Percentiles rank a stretch among this genome's conserved stretches.
Conservation (phyloP, 768 basidiomycete genomes). For the Hericium erinaceus region DNA sequence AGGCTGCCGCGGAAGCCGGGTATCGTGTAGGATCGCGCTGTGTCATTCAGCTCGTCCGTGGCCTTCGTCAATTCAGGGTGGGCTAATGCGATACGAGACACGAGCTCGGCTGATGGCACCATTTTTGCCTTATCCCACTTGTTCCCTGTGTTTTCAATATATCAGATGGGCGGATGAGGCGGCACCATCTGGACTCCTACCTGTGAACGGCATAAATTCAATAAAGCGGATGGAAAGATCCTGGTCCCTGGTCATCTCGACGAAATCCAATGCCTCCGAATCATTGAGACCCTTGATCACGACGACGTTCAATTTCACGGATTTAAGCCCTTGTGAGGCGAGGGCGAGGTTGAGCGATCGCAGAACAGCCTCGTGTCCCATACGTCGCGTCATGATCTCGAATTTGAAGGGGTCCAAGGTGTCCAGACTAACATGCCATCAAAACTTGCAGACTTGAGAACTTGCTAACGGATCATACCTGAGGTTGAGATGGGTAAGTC, state of each 20-base stretch:
- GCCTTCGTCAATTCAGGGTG: constrained; percentile 49
- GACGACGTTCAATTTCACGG: constrained; percentile 80
- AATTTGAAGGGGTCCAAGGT: constrained; percentile 83
- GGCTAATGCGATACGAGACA: constrained; percentile 36
- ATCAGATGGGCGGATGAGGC: constrained; percentile 2
- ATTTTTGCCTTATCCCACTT: constrained; percentile 80
- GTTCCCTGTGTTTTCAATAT: constrained; percentile 46
- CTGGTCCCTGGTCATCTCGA: constrained; percentile 60
- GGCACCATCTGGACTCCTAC: constrained; percentile 25
- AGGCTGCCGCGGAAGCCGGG: constrained; percentile 61
- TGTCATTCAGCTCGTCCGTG: constrained; percentile 65
- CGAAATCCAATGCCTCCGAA: constrained; percentile 68
- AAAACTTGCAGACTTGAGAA: not conserved
- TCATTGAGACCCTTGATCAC: constrained; percentile 78
- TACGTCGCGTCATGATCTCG: constrained; percentile 75
- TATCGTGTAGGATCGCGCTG: constrained; percentile 71
- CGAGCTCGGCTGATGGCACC: constrained; percentile 62
- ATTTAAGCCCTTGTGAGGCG: constrained; percentile 34
- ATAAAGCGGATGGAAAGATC: constrained; percentile 75
- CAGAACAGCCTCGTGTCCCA: constrained; percentile 69
- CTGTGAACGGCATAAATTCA: constrained; percentile 92
- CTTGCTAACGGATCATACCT: constrained; percentile 18
- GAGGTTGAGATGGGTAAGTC: constrained; percentile 65
- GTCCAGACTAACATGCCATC: constrained; percentile 46
- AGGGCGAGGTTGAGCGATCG: constrained; percentile 59